These are phyloP conservation scores for Sambucus nigra DNA, from an alignment of 129 eudicot species.

Conservation along the genomic window DNA sequence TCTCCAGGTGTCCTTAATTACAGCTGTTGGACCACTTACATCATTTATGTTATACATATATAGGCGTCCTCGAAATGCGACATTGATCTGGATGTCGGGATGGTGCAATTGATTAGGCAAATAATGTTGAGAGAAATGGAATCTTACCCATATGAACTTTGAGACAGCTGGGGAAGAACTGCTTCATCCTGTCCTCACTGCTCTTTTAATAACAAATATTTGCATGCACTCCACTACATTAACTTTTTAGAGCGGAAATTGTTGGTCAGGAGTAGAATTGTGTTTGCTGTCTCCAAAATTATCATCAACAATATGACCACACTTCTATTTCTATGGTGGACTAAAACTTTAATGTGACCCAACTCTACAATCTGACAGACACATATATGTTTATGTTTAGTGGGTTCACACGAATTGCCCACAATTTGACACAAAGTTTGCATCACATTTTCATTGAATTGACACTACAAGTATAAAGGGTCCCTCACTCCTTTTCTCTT, in stretches of 20 bases:
- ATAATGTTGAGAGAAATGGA: conserved; percentile 31
- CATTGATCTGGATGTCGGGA: conserved; percentile 47
- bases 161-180: conserved; percentile 33
- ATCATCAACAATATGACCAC: not conserved
- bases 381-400: not conserved
- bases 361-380: not conserved
- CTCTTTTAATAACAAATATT: not conserved
- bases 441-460: conserved; percentile 3
- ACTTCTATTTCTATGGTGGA: not conserved
- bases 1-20: no score
- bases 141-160: conserved; percentile 30
- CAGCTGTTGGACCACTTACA: no score
- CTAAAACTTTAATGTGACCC: conserved; percentile 2
- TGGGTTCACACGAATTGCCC: not conserved
- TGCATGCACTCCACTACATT: conserved; percentile 7
- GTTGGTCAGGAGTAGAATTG: conserved; percentile 1
- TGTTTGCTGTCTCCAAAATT: conserved; percentile 4
- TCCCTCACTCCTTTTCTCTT: conserved; percentile 1
- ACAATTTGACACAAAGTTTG: no score
- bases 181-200: conserved; percentile 9
- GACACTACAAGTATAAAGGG: conserved; percentile 19
- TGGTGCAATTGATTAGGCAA: conserved; percentile 25
- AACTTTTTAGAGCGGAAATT: not conserved
- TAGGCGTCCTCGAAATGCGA: conserved; percentile 31
- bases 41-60: not conserved